A percentile compares a stretch with the other conserved stretches of the same genome.
These are phyloP conservation scores for Fusarium sp. DNA, from an alignment of 2,329 filamentous ascomycete genomes.

Conservation along the genomic window DNA sequence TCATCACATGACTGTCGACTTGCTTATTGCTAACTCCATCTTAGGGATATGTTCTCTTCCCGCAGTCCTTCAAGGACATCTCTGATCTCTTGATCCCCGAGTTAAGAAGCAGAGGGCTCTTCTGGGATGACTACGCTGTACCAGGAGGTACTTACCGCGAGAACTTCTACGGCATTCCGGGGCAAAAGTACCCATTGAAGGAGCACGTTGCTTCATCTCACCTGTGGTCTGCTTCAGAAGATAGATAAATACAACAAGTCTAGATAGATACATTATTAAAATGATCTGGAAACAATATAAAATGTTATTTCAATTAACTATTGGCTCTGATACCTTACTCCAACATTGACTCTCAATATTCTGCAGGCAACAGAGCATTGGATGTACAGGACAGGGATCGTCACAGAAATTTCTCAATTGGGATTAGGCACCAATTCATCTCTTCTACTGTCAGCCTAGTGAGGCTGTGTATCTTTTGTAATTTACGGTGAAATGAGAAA, in stretches of 20 bases:
- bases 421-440: too few species aligned
- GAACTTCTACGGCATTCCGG: slow-evolving; percentile 53
- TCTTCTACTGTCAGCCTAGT: background rate
- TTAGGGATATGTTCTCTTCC: slow-evolving; percentile 53
- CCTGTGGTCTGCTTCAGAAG: background rate
- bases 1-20: background rate
- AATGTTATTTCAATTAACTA: too few species aligned
- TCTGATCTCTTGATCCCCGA: slow-evolving; percentile 66
- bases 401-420: background rate
- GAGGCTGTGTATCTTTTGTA: background rate
- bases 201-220: background rate
- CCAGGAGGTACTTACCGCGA: slow-evolving; percentile 58
- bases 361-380: too few species aligned
- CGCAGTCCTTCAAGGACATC: slow-evolving; percentile 73
- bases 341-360: too few species aligned
- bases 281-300: accelerated
- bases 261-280: background rate
- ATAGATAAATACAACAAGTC: background rate
- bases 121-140: slow-evolving; percentile 62
- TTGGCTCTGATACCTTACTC: too few species aligned
- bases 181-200: background rate
- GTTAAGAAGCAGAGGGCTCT: slow-evolving; percentile 68
- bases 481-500: too few species aligned
- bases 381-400: background rate
- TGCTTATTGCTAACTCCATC: background rate